Conservation (phyloP, 495 filamentous ascomycete species). For the Margaritispora aquatica region DNA sequence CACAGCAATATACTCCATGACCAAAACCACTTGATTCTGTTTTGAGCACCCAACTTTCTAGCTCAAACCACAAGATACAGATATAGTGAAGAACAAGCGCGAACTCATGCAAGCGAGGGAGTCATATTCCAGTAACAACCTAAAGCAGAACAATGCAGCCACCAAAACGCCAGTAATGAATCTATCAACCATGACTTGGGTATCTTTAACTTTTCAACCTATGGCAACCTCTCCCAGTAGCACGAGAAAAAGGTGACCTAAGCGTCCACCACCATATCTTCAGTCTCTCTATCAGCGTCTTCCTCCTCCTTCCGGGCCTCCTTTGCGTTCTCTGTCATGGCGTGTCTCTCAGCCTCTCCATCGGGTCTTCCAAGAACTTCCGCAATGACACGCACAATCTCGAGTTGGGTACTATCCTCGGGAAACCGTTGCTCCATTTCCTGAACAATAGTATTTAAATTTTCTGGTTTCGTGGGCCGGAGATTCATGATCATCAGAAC, state of each 20-base stretch:
- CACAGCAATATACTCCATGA: no score
- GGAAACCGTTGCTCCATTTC: constrained; percentile 40
- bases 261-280: not conserved
- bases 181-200: not conserved
- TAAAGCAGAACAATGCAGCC: not conserved
- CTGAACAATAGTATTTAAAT: constrained; percentile 41
- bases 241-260: not conserved
- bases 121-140: not conserved
- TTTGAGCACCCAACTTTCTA: no score
- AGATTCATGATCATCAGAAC: constrained; percentile 60
- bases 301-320: constrained; percentile 15
- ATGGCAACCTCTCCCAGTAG: no score
- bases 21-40: no score
- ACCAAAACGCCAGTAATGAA: not conserved
- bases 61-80: not conserved
- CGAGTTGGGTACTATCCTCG: constrained; percentile 27
- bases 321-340: constrained; percentile 21
- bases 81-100: not conserved
- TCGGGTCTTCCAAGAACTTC: constrained; percentile 29
- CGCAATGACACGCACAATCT: constrained; percentile 32
- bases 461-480: constrained; percentile 31
- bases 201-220: not conserved
- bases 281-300: constrained; percentile 9
- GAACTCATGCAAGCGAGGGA: no score
- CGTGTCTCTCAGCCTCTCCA: constrained; percentile 22